A percentile compares a stretch with the other conserved stretches of the same genome.
Conservation (phyloP, 2,329 filamentous ascomycete genomes). For the Fusarium pseudograminearum region DNA sequence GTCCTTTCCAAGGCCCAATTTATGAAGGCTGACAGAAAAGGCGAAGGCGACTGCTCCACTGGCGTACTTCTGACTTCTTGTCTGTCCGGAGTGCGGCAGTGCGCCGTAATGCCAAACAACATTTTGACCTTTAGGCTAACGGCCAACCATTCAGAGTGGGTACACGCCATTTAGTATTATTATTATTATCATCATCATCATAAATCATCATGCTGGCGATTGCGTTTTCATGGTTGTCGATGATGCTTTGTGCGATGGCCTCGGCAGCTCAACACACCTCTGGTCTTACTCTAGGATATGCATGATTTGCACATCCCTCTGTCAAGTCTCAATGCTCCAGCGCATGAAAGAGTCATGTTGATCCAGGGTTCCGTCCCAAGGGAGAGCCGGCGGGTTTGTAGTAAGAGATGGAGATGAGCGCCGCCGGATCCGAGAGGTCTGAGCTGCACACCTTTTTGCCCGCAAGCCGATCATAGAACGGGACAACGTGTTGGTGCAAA, state of each 20-base stretch:
- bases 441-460: constrained; percentile 31
- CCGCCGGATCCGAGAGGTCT: constrained; percentile 34
- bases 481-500: constrained; percentile 28
- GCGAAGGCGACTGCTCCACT: background rate
- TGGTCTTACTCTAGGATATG: background rate
- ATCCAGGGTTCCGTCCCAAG: constrained; percentile 20
- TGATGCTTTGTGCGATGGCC: constrained; percentile 24
- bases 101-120: constrained; percentile 31
- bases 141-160: constrained; percentile 33
- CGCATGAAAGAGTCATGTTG: constrained; percentile 20
- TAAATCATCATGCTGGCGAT: constrained; percentile 37
- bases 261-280: constrained; percentile 15
- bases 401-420: constrained; percentile 32
- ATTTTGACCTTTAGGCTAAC: constrained; percentile 33
- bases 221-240: constrained; percentile 24
- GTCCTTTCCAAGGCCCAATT: constrained; percentile 1
- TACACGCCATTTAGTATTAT: constrained; percentile 20
- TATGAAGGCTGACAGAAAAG: constrained; percentile 33
- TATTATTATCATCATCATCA: constrained; percentile 38
- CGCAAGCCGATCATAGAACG: constrained; percentile 27
- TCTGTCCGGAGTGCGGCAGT: constrained; percentile 43
- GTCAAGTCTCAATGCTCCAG: constrained; percentile 11
- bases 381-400: constrained; percentile 15
- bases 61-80: constrained; percentile 10
- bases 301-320: background rate